A percentile compares a stretch with the other conserved stretches of the same genome.
Conservation (phyloP, 441 rosid species). For the Brassica balearica region DNA sequence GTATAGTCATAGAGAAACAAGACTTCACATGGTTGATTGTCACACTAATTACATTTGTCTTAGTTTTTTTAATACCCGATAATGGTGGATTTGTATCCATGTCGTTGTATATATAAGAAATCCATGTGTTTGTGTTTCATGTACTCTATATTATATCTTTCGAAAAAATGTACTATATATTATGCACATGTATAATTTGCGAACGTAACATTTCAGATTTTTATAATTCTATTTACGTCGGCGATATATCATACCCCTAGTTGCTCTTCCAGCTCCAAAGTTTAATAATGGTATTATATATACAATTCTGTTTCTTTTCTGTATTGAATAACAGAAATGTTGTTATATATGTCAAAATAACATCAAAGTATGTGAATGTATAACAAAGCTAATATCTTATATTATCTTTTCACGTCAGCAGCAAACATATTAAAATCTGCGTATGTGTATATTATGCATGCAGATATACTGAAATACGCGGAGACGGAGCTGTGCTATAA, state of each 20-base stretch:
- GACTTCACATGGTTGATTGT: conserved; percentile 45
- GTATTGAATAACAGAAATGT: not conserved
- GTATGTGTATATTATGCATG: not conserved
- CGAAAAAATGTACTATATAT: not conserved
- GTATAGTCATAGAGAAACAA: conserved; percentile 13
- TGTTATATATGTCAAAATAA: not conserved
- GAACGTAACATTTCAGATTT: conserved; percentile 16
- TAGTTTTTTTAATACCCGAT: conserved; percentile 24
- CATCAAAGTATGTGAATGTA: conserved; percentile 8
- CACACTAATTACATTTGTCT: conserved; percentile 24
- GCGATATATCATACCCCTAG: conserved; percentile 15
- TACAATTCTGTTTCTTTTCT: not conserved
- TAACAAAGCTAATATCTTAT: conserved; percentile 1
- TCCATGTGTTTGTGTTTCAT: conserved; percentile 40
- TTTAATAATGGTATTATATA: conserved; percentile 4
- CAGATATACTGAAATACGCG: not conserved
- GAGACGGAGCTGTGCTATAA: not conserved
- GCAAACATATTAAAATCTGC: not conserved
- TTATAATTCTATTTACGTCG: conserved; percentile 14
- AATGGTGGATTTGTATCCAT: conserved; percentile 30
- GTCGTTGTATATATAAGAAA: conserved; percentile 20
- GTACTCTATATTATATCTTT: not conserved
- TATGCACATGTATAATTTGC: conserved; percentile 11
- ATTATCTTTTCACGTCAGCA: not conserved
- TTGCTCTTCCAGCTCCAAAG: conserved; percentile 9